These are phyloP conservation scores for Aspergillus homomorphus DNA, from an alignment of 495 filamentous ascomycete species.

Conservation along the genomic window DNA sequence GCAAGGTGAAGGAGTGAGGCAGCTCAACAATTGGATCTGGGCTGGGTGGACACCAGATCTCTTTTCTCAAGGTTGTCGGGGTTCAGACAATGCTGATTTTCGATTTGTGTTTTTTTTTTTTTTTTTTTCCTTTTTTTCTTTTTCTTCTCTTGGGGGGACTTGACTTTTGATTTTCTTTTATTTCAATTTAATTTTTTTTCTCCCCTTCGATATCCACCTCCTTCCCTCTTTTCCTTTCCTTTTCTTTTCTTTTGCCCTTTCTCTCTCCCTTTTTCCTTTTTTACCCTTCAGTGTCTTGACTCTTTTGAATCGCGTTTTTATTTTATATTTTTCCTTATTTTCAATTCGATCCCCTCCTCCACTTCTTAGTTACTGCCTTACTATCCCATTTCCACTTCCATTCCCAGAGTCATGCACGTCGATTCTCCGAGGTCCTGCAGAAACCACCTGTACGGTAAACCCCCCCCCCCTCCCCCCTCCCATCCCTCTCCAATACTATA, in stretches of 20 bases:
- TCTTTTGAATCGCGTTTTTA: slow-evolving; percentile 6
- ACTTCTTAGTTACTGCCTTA: no score
- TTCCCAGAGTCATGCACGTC: no score
- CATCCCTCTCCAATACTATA: no score
- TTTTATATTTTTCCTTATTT: background rate
- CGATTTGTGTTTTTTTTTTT: slow-evolving; percentile 10
- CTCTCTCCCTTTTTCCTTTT: slow-evolving; percentile 1
- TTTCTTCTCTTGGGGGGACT: background rate
- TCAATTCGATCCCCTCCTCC: no score
- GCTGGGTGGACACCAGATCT: slow-evolving; percentile 21
- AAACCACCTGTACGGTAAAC: no score
- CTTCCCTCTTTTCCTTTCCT: background rate
- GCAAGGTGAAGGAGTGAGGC: slow-evolving; percentile 27
- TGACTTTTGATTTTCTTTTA: slow-evolving; percentile 7
- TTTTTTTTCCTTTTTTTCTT: slow-evolving; percentile 10
- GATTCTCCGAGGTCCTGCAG: no score
- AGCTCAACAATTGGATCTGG: slow-evolving; percentile 26
- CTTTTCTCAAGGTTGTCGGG: slow-evolving; percentile 17
- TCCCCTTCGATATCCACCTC: background rate
- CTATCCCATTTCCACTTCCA: no score
- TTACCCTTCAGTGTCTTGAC: slow-evolving; percentile 3
- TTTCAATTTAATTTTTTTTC: slow-evolving; percentile 9
- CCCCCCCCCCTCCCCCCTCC: no score
- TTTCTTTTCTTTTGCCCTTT: background rate
- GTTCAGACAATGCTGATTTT: slow-evolving; percentile 15